phyloP scores from a whole-genome alignment of 2,329 filamentous ascomycete genomes.

The Polychaeton citri region DNA sequence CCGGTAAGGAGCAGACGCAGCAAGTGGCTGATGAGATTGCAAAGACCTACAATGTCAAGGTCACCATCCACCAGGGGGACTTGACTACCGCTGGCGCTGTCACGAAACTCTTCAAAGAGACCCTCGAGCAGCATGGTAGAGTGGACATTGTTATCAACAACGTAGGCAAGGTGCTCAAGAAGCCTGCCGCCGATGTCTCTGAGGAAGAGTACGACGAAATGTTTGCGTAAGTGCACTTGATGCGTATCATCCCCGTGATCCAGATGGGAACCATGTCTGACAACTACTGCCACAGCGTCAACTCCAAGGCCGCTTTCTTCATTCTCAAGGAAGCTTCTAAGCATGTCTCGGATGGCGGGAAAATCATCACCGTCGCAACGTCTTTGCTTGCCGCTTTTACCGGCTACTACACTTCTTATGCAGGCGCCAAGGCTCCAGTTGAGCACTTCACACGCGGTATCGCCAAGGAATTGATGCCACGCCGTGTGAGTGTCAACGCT shows the following conservation, averaged over 20 bases:
- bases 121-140: constrained; percentile 28
- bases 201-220: constrained; percentile 36
- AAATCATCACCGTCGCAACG: constrained; percentile 7
- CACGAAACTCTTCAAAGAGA: constrained; percentile 27
- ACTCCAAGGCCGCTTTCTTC: constrained; percentile 8
- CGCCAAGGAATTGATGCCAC: constrained; percentile 4
- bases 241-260: no score
- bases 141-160: constrained; percentile 40
- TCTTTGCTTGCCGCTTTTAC: constrained; percentile 6
- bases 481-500: constrained; percentile 5
- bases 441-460: constrained; percentile 7
- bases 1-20: constrained; percentile 24
- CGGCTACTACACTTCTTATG: constrained; percentile 6
- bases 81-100: constrained; percentile 29
- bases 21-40: constrained; percentile 26
- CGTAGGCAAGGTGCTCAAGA: constrained; percentile 37
- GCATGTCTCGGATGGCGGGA: constrained; percentile 6
- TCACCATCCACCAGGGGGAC: constrained; percentile 31
- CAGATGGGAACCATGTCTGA: no score
- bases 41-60: constrained; percentile 17
- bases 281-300: constrained; percentile 1
- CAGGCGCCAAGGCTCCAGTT: constrained; percentile 6
- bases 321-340: constrained; percentile 6
- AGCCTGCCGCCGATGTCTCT: constrained; percentile 29
- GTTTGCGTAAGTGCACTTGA: constrained; percentile 31